Conservation (phyloP, 1,284 basidiomycete species). For the Austroboletus niveus region DNA sequence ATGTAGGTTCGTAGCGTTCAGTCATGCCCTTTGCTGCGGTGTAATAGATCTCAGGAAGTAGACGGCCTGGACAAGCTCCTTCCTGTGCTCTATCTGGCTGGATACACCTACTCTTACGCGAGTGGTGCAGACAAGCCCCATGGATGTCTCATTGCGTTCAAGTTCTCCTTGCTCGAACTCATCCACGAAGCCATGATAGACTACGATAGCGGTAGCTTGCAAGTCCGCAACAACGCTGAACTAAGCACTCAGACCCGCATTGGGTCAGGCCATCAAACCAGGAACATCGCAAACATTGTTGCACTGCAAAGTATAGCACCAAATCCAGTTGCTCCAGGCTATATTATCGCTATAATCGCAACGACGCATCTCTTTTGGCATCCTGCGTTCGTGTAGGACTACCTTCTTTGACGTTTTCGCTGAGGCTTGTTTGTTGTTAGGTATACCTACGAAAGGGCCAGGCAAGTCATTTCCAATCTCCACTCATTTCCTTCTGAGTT, state of each 20-base stretch:
- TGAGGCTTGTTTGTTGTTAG: slow-evolving; percentile 38
- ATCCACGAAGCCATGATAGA: slow-evolving; percentile 47
- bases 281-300: slow-evolving; percentile 79
- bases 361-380: slow-evolving; percentile 96
- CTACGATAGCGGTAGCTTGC: slow-evolving; percentile 75
- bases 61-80: slow-evolving; percentile 67
- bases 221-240: slow-evolving; percentile 41
- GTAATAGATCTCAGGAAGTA: slow-evolving; percentile 58
- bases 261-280: slow-evolving; percentile 73
- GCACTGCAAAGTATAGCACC: slow-evolving; percentile 49
- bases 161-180: slow-evolving; percentile 48
- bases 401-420: not conserved
- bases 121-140: slow-evolving; percentile 75
- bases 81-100: slow-evolving; percentile 56
- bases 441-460: slow-evolving; percentile 84
- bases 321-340: slow-evolving; percentile 41
- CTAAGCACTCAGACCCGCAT: slow-evolving; percentile 36
- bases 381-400: slow-evolving; percentile 57
- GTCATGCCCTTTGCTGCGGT: not conserved
- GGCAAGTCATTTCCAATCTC: slow-evolving; percentile 40
- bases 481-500: not conserved
- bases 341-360: slow-evolving; percentile 75
- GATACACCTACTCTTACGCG: slow-evolving; percentile 61
- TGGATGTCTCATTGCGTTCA: slow-evolving; percentile 80
- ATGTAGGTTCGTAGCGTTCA: slow-evolving; percentile 59